Evolutionary conservation across 768 basidiomycete genomes (phyloP), one percentile per base, ranked within the genome.

Genomic region (Pulveroboletus sp.): DNA sequence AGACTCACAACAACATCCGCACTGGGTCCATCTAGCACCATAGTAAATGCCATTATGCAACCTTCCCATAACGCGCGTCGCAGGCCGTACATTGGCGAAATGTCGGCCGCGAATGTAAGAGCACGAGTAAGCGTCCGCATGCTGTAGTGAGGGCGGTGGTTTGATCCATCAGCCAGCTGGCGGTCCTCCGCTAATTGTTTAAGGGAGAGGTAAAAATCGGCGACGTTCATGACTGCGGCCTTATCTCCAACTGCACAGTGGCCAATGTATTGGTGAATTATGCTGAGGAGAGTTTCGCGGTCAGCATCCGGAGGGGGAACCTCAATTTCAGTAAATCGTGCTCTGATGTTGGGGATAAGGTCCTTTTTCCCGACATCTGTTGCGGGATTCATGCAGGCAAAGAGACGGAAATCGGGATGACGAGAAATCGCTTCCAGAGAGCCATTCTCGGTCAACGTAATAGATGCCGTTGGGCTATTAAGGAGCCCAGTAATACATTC

Each of bases 371-470:
- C 96, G 12, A 97, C 89, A 59, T 99, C 96, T 4, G 94, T 99
- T 0, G 96, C 96, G 5, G 96, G 96, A 63, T 99, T 99, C 96
- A 99, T 99, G 66, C 96, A 99, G 5, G 93, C 93, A 61, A 98
- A 98, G 5, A 98, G 76, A 17, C 95, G 88, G 73, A 99, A 99
- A 60, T 95, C 86, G 15, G 92, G 83, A 66, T 99, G 96, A 0
- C 96, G 86, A 43, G 86, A 85, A 27, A 98, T 78, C 2, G 89
- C 87, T 58, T 93, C 90, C 47, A 97, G 69, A 9, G 91, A 86
- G 1, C 94, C 95, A 64, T 93, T 83, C 63, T 98, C 96, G 0
- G 93, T 93, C 49, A 99, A 73, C 0, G 93, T 90, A 57, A 99
- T 86, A 1, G 95, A 98, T 0, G 91, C 82, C 8, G 80, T 82